These are phyloP conservation scores for Sporothrix dimorphospora DNA, from an alignment of 2,329 filamentous ascomycete genomes.

Conservation along the genomic window DNA sequence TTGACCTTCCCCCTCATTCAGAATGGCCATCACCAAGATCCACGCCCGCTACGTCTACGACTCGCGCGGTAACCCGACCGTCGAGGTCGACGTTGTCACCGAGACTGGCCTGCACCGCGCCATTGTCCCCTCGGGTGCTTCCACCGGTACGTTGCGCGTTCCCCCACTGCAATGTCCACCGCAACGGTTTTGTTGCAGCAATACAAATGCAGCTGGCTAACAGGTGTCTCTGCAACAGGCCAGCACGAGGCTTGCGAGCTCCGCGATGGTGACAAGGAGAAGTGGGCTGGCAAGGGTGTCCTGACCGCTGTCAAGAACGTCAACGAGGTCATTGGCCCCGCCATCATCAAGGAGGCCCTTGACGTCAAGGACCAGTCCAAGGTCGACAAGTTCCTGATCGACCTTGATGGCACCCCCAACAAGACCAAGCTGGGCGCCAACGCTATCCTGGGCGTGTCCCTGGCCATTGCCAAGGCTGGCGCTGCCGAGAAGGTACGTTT, in stretches of 20 bases:
- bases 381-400: conserved; percentile 81
- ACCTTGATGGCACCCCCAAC: conserved; percentile 82
- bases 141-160: conserved; percentile 69
- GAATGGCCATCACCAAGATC: conserved; percentile 88
- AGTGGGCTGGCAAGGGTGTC: conserved; percentile 88
- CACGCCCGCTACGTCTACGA: conserved; percentile 97
- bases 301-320: conserved; percentile 85
- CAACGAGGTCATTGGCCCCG: conserved; percentile 78
- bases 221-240: conserved; percentile 53
- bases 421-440: conserved; percentile 89
- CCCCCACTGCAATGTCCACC: not conserved
- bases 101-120: conserved; percentile 96
- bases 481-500: conserved; percentile 76
- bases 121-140: conserved; percentile 95
- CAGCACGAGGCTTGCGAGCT: conserved; percentile 91
- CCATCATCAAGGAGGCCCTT: conserved; percentile 78
- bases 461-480: conserved; percentile 86
- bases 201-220: conserved; percentile 8
- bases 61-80: conserved; percentile 97
- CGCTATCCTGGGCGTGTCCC: conserved; percentile 81
- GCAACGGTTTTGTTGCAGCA: not conserved
- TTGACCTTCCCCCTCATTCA: conserved; percentile 43
- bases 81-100: conserved; percentile 96
- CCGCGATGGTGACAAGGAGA: conserved; percentile 84
- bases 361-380: conserved; percentile 86